Percentiles rank a stretch among this genome's conserved stretches.
phyloP scores from a whole-genome alignment of 129 eudicot species.

The Artemisia annua region DNA sequence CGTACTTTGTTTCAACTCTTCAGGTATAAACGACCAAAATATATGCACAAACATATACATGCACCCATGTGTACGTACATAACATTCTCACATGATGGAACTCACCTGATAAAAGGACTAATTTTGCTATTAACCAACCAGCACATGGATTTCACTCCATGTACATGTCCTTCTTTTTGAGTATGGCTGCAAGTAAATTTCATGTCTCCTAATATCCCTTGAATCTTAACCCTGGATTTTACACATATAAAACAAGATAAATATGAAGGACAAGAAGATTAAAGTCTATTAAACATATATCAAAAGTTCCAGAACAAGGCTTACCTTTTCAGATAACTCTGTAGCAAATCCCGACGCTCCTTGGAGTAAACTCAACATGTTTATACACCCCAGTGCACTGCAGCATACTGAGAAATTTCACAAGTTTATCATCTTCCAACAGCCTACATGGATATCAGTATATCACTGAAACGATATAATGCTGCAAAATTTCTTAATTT shows the following conservation, averaged over 20 bases:
- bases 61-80: background rate
- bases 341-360: background rate
- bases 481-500: too few species aligned
- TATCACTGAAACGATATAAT: too few species aligned
- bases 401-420: background rate
- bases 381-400: conserved; percentile 1
- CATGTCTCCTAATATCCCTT: conserved; percentile 20
- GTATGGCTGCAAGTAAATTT: background rate
- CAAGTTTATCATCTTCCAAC: too few species aligned
- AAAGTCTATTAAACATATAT: background rate
- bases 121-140: conserved; percentile 1
- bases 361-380: conserved; percentile 1
- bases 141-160: background rate
- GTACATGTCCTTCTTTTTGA: conserved; percentile 2
- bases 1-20: too few species aligned
- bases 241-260: conserved; percentile 2
- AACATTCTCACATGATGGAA: conserved; percentile 11
- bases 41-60: background rate
- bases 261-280: background rate
- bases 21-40: background rate
- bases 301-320: background rate
- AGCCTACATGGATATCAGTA: too few species aligned
- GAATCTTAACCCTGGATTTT: conserved; percentile 22
- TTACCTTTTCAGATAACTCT: conserved; percentile 2
- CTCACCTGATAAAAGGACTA: conserved; percentile 7